These are phyloP conservation scores for Fagus sylvatica DNA, from an alignment of 306 rosid genomes.

Conservation along the genomic window DNA sequence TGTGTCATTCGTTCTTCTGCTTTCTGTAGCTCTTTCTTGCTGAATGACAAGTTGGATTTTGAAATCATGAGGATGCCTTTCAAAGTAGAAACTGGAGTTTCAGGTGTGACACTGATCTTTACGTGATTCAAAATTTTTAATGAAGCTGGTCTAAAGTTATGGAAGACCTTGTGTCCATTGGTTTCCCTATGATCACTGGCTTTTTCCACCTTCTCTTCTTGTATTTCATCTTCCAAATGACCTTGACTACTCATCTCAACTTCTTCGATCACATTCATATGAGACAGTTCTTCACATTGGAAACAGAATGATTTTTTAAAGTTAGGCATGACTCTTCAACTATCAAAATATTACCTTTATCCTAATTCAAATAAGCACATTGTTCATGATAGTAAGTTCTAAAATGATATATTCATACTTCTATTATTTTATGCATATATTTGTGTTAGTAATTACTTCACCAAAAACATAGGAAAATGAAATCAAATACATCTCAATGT, in stretches of 20 bases:
- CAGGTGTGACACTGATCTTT: constrained; percentile 54
- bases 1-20: constrained; percentile 51
- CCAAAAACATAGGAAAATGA: not conserved
- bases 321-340: too few relatives aligned
- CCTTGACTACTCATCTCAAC: constrained; percentile 51
- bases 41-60: constrained; percentile 42
- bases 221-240: constrained; percentile 27
- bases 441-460: too few relatives aligned
- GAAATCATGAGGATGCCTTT: constrained; percentile 47
- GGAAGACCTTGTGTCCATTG: not conserved
- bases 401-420: too few relatives aligned
- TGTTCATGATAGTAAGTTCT: too few relatives aligned
- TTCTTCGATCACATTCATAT: constrained; percentile 61
- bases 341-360: too few relatives aligned
- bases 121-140: constrained; percentile 56
- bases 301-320: not conserved
- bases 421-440: too few relatives aligned
- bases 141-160: constrained; percentile 47
- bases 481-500: not conserved
- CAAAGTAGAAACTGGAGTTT: constrained; percentile 58
- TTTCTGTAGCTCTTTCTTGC: constrained; percentile 53
- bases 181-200: not conserved
- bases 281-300: constrained; percentile 30
- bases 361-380: too few relatives aligned
- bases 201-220: constrained; percentile 21